These are phyloP conservation scores for Trametes villosa DNA, from an alignment of 768 basidiomycete species.

Conservation along the genomic window DNA sequence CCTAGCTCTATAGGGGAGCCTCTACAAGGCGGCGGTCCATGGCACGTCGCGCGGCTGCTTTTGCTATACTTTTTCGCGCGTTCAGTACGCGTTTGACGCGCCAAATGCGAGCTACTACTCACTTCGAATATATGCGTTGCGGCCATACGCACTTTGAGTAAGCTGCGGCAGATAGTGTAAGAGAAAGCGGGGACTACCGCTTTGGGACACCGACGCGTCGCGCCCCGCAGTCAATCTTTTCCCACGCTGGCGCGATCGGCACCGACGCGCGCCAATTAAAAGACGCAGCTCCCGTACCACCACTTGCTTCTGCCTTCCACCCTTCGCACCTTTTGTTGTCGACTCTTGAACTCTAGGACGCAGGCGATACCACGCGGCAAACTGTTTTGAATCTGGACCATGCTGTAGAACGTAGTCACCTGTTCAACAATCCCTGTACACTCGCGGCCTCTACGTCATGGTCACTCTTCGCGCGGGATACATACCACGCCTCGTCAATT, in stretches of 20 bases:
- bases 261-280: not conserved
- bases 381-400: not conserved
- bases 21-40: conserved; percentile 63
- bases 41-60: conserved; percentile 69
- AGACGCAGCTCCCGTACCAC: not conserved
- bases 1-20: conserved; percentile 57
- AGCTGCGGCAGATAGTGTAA: not conserved
- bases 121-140: conserved; percentile 36
- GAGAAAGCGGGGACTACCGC: conserved; percentile 10
- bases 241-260: conserved; percentile 18
- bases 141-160: conserved; percentile 22
- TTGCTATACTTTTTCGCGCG: conserved; percentile 62
- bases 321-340: no score
- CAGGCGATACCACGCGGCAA: no score
- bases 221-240: not conserved
- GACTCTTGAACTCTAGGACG: no score
- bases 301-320: no score
- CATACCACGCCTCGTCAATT: conserved; percentile 41
- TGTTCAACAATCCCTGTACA: not conserved
- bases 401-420: not conserved
- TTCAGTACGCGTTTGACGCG: not conserved
- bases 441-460: not conserved
- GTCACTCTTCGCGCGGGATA: not conserved
- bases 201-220: conserved; percentile 22
- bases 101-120: not conserved